Conservation (phyloP, 2,329 filamentous ascomycete species). For the Penicillium sp. region DNA sequence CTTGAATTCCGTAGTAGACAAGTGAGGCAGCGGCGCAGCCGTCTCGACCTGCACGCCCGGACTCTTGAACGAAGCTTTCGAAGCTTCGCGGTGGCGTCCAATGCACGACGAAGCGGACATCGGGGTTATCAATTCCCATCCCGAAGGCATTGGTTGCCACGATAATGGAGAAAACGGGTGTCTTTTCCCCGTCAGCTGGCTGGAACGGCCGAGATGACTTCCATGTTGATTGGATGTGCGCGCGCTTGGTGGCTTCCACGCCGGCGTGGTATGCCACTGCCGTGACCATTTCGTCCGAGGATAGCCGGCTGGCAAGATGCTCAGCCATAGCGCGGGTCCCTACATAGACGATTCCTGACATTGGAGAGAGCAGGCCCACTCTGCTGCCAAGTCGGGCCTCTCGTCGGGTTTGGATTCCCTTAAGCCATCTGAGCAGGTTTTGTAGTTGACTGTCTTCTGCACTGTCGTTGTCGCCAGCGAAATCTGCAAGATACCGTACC, state of each 20-base stretch:
- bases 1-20: conserved; percentile 85
- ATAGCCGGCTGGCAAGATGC: conserved; percentile 38
- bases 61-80: conserved; percentile 95
- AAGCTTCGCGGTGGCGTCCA: conserved; percentile 94
- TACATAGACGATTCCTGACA: conserved; percentile 50
- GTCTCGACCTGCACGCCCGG: conserved; percentile 84
- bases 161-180: conserved; percentile 78
- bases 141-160: conserved; percentile 95
- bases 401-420: conserved; percentile 67
- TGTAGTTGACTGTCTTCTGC: conserved; percentile 64
- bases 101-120: conserved; percentile 91
- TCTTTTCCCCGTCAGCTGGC: conserved; percentile 15
- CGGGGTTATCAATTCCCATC: conserved; percentile 96
- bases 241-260: conserved; percentile 70
- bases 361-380: conserved; percentile 28
- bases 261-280: conserved; percentile 52
- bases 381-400: conserved; percentile 47
- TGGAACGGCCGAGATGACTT: conserved; percentile 23
- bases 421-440: conserved; percentile 75
- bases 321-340: conserved; percentile 42
- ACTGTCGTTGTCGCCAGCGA: conserved; percentile 26
- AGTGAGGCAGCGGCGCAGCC: conserved; percentile 84
- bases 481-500: conserved; percentile 60
- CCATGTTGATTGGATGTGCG: conserved; percentile 52
- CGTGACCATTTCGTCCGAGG: conserved; percentile 34